Conservation (phyloP, 2,329 filamentous ascomycete species). For the Bimuria novae-zelandiae region DNA sequence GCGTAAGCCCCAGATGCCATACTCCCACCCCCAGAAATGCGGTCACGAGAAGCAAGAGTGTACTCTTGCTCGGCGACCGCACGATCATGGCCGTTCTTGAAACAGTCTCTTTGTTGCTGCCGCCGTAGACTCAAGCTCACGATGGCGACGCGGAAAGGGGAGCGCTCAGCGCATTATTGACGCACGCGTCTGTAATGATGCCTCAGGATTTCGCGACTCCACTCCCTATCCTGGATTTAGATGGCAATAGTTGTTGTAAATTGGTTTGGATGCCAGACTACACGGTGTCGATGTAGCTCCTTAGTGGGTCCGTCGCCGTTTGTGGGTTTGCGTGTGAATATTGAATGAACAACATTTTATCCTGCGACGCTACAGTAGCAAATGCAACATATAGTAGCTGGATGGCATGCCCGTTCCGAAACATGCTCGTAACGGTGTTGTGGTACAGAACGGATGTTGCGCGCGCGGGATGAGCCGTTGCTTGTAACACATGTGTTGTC, state of each 20-base stretch:
- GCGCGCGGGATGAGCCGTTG: not conserved
- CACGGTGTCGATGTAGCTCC: too few relatives aligned
- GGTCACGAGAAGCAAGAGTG: slow-evolving; percentile 41
- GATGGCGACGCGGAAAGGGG: not conserved
- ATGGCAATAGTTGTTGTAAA: too few relatives aligned
- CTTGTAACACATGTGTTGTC: not conserved
- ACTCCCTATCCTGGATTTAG: too few relatives aligned
- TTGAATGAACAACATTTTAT: too few relatives aligned
- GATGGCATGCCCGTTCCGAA: too few relatives aligned
- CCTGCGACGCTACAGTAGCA: too few relatives aligned
- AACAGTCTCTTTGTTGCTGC: not conserved
- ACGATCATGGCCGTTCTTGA: slow-evolving; percentile 32
- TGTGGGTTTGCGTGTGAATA: too few relatives aligned
- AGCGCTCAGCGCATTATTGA: too few relatives aligned
- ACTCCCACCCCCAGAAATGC: slow-evolving; percentile 40
- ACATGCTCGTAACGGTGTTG: not conserved
- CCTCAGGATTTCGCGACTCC: too few relatives aligned
- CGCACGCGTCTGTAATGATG: slow-evolving; percentile 6
- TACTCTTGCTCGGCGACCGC: slow-evolving; percentile 46
- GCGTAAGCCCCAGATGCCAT: slow-evolving; percentile 29
- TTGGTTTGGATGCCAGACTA: too few relatives aligned
- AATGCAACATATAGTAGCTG: too few relatives aligned
- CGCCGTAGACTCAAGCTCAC: not conserved
- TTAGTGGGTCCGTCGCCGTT: too few relatives aligned
- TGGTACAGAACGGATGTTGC: not conserved